Evolutionary conservation across 495 filamentous ascomycete species (phyloP).

Genomic region (Penicillium lividum): DNA sequence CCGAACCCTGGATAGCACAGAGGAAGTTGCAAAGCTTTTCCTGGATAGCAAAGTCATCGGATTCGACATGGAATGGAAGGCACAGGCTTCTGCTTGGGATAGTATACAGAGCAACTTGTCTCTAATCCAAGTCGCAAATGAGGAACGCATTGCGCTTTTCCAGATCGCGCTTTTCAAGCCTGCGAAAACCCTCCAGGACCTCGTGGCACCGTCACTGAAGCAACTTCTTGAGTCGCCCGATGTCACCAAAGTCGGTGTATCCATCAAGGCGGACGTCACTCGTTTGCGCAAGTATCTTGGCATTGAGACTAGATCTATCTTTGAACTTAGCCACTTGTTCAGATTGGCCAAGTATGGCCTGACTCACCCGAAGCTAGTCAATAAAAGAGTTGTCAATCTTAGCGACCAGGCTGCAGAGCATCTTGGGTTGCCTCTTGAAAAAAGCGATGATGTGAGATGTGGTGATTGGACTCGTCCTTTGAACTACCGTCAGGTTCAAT

Average conservation of each 20-base stretch:
- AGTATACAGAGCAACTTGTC: constrained; percentile 66
- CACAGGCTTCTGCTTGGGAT: constrained; percentile 43
- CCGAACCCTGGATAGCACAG: constrained; percentile 60
- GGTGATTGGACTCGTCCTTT: constrained; percentile 71
- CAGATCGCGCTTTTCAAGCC: constrained; percentile 67
- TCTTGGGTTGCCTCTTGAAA: constrained; percentile 74
- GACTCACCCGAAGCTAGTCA: constrained; percentile 54
- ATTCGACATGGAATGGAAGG: constrained; percentile 85
- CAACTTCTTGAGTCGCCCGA: constrained; percentile 67
- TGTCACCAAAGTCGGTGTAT: constrained; percentile 77
- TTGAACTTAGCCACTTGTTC: constrained; percentile 81
- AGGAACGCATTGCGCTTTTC: constrained; percentile 77
- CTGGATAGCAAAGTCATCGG: constrained; percentile 68
- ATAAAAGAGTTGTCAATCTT: constrained; percentile 65
- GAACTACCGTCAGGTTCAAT: constrained; percentile 66
- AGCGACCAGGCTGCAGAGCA: constrained; percentile 68
- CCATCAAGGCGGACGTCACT: constrained; percentile 70
- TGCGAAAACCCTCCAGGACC: constrained; percentile 41
- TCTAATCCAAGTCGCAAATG: constrained; percentile 77
- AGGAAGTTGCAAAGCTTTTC: constrained; percentile 68
- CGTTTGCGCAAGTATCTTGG: constrained; percentile 65
- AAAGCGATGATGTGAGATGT: constrained; percentile 64
- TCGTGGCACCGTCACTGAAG: constrained; percentile 70
- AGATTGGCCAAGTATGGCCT: constrained; percentile 66
- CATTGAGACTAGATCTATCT: constrained; percentile 62